Base-by-base conservation (phyloP, 1,139 yeast species). In the Wickerhamomyces sp. region DNA sequence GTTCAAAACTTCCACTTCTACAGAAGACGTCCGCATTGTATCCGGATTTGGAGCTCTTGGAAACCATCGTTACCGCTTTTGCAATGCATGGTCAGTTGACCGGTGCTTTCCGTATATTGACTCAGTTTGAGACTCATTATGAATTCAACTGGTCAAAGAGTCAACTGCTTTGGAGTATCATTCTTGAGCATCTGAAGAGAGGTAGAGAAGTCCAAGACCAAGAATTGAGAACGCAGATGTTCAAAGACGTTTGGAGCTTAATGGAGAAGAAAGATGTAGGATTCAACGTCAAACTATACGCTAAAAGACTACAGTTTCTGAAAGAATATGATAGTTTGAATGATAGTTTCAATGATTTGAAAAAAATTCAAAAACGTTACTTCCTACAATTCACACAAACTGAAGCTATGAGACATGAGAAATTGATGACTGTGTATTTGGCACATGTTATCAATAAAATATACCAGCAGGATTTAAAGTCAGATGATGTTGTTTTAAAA, bases 41-140 rank as follows among this genome's bases (percentile, higher is more conserved):
- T 27, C 55, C 55, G 16, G 43, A 41, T 23, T 4, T 9, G 5
- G 36, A 36, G 4, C 31, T 51, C 2, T 13, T 51, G 5, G 31
- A 31, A 15, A 23, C 32, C 13, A 30, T 51, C 5, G 37, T 44
- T 7, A 36, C 39, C 3, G 37, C 42, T 5, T 49, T 44, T 38
- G 42, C 45, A 3, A 37, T 32, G 17, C 44, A 45, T 32, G 31
- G 34, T 5, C 16, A 28, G 6, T 12, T 42, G 3, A 15, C 23
- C 9, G 45, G 40, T 15, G 46, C 38, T 0, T 17, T 49, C 16
- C 23, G 30, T 10, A 44, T 47, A 15, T 16, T 49, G 12, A 25
- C 35, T 9, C 27, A 37, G 19, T 50, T 51, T 25, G 33, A 38
- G 9, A 28, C 32, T 3, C 26, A 32, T 19, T 51, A 51, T 34